A percentile compares a stretch with the other conserved stretches of the same genome.
Evolutionary conservation across 306 rosid species (phyloP).

Genomic region (Senna tora): DNA sequence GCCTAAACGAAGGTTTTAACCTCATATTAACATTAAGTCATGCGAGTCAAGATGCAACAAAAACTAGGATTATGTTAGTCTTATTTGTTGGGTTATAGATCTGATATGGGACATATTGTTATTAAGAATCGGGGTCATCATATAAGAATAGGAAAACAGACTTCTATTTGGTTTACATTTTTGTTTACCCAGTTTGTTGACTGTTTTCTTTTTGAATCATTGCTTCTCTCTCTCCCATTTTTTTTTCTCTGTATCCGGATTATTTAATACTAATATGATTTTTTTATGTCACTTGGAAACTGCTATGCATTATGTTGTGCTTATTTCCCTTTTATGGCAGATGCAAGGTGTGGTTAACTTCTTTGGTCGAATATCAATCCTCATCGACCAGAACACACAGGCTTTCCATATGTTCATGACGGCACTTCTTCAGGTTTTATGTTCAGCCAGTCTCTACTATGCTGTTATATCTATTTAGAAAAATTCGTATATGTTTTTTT

Average conservation of each 20-base stretch:
- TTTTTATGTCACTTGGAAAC: background rate
- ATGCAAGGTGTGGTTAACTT: conserved; percentile 91
- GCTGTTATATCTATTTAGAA: too few relatives aligned
- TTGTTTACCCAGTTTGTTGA: background rate
- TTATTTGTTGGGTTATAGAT: conserved; percentile 6
- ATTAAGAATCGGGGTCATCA: background rate
- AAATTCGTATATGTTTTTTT: too few relatives aligned
- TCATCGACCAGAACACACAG: conserved; percentile 95
- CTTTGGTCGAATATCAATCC: conserved; percentile 94
- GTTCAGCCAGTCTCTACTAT: conserved; percentile 28
- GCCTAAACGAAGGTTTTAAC: background rate
- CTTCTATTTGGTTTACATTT: conserved; percentile 21
- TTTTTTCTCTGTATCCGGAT: background rate
- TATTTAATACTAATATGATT: conserved; percentile 26
- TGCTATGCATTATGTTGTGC: conserved; percentile 23
- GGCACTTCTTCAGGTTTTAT: conserved; percentile 90
- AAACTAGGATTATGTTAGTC: background rate
- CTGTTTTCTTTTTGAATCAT: background rate
- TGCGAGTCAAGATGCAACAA: conserved; percentile 2
- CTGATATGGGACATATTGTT: conserved; percentile 6
- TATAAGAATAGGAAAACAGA: conserved; percentile 24
- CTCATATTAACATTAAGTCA: conserved; percentile 16
- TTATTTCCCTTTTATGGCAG: conserved; percentile 49
- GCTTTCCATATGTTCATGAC: conserved; percentile 97
- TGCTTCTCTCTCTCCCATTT: background rate